Conservation (phyloP, 2,329 filamentous ascomycete genomes). For the Hypoxylon sp. region DNA sequence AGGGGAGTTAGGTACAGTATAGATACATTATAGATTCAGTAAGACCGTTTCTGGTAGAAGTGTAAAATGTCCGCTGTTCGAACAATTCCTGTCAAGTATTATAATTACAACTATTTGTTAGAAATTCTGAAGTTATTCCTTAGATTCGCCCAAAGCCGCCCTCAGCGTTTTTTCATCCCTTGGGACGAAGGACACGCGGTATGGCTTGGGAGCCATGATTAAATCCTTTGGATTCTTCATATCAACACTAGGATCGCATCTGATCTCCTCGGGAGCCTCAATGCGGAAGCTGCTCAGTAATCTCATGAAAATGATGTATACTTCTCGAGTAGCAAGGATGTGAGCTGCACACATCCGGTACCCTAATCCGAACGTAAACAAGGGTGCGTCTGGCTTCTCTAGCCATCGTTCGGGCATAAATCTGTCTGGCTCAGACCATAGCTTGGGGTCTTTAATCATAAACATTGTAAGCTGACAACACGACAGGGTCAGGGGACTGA, state of each 20-base stretch:
- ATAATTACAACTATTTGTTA: neutral
- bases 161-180: slow-evolving; percentile 42
- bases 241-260: slow-evolving; percentile 48
- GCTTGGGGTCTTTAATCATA: slow-evolving; percentile 40
- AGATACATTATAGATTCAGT: too few species aligned
- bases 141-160: slow-evolving; percentile 19
- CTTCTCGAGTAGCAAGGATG: slow-evolving; percentile 48
- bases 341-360: slow-evolving; percentile 51
- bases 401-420: slow-evolving; percentile 49
- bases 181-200: slow-evolving; percentile 47
- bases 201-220: slow-evolving; percentile 48
- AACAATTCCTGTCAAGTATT: neutral
- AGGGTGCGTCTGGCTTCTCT: slow-evolving; percentile 45
- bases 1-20: too few species aligned
- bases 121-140: neutral
- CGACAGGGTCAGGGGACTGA: neutral
- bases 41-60: too few species aligned
- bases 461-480: slow-evolving; percentile 4
- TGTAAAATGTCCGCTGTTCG: too few species aligned
- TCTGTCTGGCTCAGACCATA: slow-evolving; percentile 47
- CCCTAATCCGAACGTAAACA: slow-evolving; percentile 50
- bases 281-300: slow-evolving; percentile 48
- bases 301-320: slow-evolving; percentile 52
- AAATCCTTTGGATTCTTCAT: slow-evolving; percentile 50
- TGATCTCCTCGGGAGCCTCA: slow-evolving; percentile 40